Evolutionary conservation across 2,329 filamentous ascomycete genomes (phyloP), one percentile per base, ranked within the genome.

Genomic region (Colletotrichum sp.): DNA sequence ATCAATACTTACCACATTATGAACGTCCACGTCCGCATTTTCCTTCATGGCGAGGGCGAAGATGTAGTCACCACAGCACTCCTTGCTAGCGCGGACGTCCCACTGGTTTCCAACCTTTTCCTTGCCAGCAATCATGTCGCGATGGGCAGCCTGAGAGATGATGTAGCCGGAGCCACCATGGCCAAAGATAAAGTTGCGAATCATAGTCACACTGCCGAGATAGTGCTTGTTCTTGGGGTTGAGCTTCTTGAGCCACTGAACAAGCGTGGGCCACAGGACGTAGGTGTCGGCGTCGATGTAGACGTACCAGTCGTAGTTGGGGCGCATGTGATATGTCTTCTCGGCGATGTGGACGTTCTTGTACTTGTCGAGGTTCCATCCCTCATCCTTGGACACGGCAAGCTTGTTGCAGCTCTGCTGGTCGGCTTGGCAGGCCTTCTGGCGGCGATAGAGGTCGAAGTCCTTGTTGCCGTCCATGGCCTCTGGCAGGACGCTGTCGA

Each of bases 271-370:
- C 88, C 89, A 90, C 55, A 90, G 82, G 13, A 92, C 85, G 78
- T 92, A 92, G 10, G 89, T 90, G 80, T 92, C 90, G 66, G 89
- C 89, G 69, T 92, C 90, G 76, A 92, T 85, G 77, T 90, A 92
- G 16, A 92, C 80, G 79, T 91, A 92, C 90, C 91, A 92, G 78
- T 91, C 88, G 72, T 88, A 88, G 72, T 85, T 80, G 12, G 90
- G 90, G 10, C 87, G 86, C 81, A 89, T 82, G 28, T 82, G 79
- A 78, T 88, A 92, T 1, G 88, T 82, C 82, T 90, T 90, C 81
- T 91, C 88, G 15, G 90, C 87, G 80, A 92, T 91, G 80, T 91
- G 90, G 62, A 91, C 84, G 80, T 91, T 92, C 82, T 92, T 92
- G 84, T 91, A 92, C 83, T 91, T 92, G 84, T 92, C 91, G 52